These are phyloP conservation scores for Ettlia oleoabundans DNA, from an alignment of 139 green algal species.

Conservation along the genomic window DNA sequence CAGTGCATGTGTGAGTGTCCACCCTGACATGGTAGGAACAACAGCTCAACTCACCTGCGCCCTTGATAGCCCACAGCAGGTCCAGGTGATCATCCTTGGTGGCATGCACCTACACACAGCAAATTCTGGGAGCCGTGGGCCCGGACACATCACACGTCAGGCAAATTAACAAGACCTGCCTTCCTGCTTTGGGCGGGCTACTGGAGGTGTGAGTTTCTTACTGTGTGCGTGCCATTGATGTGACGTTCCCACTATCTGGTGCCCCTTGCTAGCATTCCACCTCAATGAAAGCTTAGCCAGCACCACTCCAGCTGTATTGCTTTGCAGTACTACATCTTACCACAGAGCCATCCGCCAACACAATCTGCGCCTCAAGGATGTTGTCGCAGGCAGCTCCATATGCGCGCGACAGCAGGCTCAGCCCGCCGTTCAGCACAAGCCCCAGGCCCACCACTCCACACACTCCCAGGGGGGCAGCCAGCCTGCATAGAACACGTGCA, in stretches of 20 bases:
- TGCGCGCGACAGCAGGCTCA: constrained; percentile 12
- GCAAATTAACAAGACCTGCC: too few species aligned
- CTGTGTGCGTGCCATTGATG: too few species aligned
- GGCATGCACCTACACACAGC: neutral
- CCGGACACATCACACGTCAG: neutral
- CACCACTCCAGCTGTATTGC: too few species aligned
- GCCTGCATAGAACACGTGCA: neutral
- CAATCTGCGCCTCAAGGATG: constrained; percentile 4
- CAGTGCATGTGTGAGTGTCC: neutral
- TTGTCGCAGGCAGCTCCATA: constrained; percentile 12
- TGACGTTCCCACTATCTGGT: too few species aligned
- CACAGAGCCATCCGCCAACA: constrained; percentile 22
- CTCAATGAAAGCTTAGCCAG: too few species aligned
- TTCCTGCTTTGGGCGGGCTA: too few species aligned
- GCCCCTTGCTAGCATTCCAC: too few species aligned
- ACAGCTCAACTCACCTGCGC: neutral
- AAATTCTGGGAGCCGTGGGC: neutral
- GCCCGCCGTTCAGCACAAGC: constrained; percentile 24
- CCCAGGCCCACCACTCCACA: constrained; percentile 5
- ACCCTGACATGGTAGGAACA: neutral
- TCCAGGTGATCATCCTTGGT: neutral
- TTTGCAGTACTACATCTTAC: too few species aligned
- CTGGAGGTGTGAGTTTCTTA: too few species aligned
- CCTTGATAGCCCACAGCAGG: constrained; percentile 15
- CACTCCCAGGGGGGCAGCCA: constrained; percentile 24